Conservation (phyloP, 192 early-diverging fungal genomes). For the Coemansia sp. region DNA sequence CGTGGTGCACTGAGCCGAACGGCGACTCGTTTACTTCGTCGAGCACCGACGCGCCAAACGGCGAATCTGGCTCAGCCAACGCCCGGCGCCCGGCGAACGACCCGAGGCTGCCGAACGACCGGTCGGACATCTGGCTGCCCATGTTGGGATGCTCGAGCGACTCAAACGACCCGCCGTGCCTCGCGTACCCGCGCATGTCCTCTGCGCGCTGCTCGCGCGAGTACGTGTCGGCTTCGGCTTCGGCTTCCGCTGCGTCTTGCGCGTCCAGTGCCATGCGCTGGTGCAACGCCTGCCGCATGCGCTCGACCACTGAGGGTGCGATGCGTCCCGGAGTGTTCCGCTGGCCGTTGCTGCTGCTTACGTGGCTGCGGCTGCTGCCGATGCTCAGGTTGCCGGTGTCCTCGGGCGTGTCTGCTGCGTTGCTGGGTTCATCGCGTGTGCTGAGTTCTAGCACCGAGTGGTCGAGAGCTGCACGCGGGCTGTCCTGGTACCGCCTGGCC, state of each 20-base stretch:
- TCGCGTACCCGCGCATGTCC: not conserved
- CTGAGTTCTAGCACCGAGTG: not conserved
- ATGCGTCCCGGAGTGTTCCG: no score
- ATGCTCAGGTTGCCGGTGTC: conserved; percentile 23
- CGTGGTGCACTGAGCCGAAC: conserved; percentile 9
- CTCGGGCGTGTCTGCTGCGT: conserved; percentile 28
- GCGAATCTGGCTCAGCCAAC: no score
- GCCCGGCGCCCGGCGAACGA: no score
- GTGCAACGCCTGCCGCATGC: conserved; percentile 28
- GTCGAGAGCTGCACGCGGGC: conserved; percentile 1
- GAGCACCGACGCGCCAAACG: conserved; percentile 9
- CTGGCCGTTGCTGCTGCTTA: no score
- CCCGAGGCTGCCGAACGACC: not conserved
- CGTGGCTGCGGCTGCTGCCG: conserved; percentile 7
- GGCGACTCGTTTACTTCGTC: conserved; percentile 15
- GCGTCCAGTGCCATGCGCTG: conserved; percentile 13
- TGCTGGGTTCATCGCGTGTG: conserved; percentile 15
- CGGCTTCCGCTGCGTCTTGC: not conserved
- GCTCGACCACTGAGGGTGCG: conserved; percentile 27
- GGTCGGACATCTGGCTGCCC: conserved; percentile 38
- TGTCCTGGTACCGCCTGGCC: conserved; percentile 30
- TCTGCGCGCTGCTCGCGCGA: not conserved
- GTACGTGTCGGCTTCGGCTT: not conserved
- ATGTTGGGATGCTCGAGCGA: conserved; percentile 49
- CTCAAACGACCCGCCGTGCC: conserved; percentile 20